A percentile compares a stretch with the other conserved stretches of the same genome.
phyloP scores from a whole-genome alignment of 345 rosid genomes.

The Dimocarpus longan region DNA sequence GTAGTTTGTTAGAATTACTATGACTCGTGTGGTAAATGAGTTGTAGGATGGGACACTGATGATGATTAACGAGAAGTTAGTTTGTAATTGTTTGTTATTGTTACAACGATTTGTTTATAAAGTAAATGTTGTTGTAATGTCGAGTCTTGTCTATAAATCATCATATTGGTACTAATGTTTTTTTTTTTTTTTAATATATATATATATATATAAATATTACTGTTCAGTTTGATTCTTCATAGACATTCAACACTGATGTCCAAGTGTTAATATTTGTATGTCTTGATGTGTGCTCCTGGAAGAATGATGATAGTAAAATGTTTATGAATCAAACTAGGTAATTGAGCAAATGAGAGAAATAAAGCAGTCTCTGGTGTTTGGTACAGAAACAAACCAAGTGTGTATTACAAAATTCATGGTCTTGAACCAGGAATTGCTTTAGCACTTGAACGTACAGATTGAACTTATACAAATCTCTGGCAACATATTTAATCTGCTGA shows the following conservation, averaged over 20 bases:
- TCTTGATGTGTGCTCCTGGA: neutral
- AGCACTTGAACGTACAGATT: neutral
- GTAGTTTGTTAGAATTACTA: neutral
- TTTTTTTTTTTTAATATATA: too few relatives aligned
- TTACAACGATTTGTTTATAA: neutral
- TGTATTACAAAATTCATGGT: neutral
- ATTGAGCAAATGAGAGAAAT: neutral
- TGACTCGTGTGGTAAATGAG: neutral
- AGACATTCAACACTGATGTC: too few relatives aligned
- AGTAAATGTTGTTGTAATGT: too few relatives aligned
- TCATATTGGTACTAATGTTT: too few relatives aligned
- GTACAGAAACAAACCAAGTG: conserved; percentile 6
- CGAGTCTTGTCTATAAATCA: too few relatives aligned
- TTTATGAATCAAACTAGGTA: neutral
- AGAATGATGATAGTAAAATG: neutral
- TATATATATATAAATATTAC: too few relatives aligned
- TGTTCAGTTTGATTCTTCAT: too few relatives aligned
- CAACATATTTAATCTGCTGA: neutral
- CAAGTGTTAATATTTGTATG: too few relatives aligned
- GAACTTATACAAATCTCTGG: neutral
- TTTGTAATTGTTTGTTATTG: neutral
- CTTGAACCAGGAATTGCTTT: neutral
- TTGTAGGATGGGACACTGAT: neutral
- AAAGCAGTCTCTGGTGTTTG: neutral
- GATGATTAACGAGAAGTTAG: neutral